phyloP scores from a whole-genome alignment of 306 rosid species.

The Lathyrus sativus region DNA sequence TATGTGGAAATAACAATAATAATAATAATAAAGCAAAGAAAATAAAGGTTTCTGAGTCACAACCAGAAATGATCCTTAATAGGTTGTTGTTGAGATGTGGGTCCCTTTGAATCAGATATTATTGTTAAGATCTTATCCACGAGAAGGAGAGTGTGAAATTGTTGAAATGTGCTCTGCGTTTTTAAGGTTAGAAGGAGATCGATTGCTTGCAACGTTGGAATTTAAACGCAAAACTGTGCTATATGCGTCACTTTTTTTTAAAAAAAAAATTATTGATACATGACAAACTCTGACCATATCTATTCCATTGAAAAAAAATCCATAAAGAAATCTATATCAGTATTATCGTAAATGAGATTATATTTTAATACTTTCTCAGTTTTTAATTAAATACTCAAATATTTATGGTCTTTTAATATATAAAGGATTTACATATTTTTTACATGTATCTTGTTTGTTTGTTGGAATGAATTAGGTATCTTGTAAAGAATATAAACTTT shows the following conservation, averaged over 20 bases:
- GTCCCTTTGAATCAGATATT: slow-evolving; percentile 36
- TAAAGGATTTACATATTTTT: too few relatives aligned
- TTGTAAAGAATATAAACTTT: too few relatives aligned
- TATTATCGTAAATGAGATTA: too few relatives aligned
- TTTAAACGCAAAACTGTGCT: background rate
- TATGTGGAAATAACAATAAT: background rate
- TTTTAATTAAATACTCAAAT: too few relatives aligned
- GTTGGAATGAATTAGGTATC: too few relatives aligned
- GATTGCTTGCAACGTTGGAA: slow-evolving; percentile 29
- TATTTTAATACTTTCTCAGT: too few relatives aligned
- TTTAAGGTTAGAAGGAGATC: background rate
- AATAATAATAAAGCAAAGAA: background rate
- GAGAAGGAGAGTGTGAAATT: background rate
- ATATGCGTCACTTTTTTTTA: background rate
- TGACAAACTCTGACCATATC: background rate
- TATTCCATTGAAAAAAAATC: background rate
- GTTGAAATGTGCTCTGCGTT: slow-evolving; percentile 15
- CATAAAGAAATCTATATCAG: too few relatives aligned
- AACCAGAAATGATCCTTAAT: slow-evolving; percentile 22
- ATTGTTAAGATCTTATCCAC: slow-evolving; percentile 57
- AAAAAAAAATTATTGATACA: too few relatives aligned
- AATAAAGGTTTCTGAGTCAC: slow-evolving; percentile 34
- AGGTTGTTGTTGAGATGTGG: slow-evolving; percentile 40
- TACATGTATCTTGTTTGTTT: too few relatives aligned
- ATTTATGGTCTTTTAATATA: too few relatives aligned